These are phyloP conservation scores for Hypoxylon perforatum DNA, from an alignment of 495 filamentous ascomycete genomes.

Conservation along the genomic window DNA sequence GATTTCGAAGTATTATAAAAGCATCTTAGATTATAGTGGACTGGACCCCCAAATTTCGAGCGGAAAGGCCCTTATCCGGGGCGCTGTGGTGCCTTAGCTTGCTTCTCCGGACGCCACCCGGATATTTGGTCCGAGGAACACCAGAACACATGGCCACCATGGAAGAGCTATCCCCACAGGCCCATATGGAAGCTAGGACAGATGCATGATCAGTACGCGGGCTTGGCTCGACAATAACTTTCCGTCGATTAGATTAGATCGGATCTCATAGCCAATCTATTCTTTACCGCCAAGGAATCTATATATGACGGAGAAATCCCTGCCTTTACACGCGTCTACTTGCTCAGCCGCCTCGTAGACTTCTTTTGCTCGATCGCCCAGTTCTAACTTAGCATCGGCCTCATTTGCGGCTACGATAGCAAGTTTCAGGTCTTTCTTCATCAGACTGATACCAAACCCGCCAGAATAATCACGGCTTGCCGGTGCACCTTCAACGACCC, in stretches of 20 bases:
- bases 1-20: background rate
- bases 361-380: constrained; percentile 71
- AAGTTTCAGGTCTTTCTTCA: constrained; percentile 84
- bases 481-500: constrained; percentile 78
- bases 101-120: constrained; percentile 26
- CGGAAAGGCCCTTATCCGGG: constrained; percentile 34
- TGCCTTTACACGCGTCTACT: constrained; percentile 69
- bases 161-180: too few relatives aligned
- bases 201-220: background rate
- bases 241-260: constrained; percentile 18
- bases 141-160: background rate
- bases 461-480: constrained; percentile 79
- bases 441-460: constrained; percentile 84
- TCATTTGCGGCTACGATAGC: constrained; percentile 78
- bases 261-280: constrained; percentile 26
- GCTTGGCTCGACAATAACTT: too few relatives aligned
- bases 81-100: constrained; percentile 21
- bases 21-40: background rate
- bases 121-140: constrained; percentile 1
- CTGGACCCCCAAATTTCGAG: background rate
- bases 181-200: too few relatives aligned
- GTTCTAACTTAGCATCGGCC: constrained; percentile 70
- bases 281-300: constrained; percentile 71
- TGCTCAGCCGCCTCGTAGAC: constrained; percentile 75
- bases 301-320: constrained; percentile 89